Percentiles rank a stretch among this genome's conserved stretches.
phyloP scores from a whole-genome alignment of 2,329 filamentous ascomycete species.

The Coniochaeta sp. region DNA sequence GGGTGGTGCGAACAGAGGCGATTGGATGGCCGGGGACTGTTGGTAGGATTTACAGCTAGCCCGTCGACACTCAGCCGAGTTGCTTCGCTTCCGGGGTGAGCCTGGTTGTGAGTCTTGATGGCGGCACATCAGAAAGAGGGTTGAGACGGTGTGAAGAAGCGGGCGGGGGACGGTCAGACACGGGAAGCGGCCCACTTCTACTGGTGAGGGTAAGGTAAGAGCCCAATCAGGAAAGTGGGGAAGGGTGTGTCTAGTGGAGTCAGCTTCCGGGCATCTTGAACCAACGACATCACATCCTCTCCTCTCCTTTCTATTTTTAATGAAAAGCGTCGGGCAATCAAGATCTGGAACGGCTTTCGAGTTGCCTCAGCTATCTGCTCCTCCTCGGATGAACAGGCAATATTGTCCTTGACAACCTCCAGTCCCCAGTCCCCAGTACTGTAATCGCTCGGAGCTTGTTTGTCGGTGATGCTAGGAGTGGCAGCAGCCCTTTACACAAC shows the following conservation, averaged over 20 bases:
- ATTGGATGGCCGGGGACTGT: not conserved
- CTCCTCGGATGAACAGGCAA: too few relatives aligned
- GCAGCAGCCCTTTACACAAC: not conserved
- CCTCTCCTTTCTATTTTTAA: not conserved
- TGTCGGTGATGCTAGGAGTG: not conserved
- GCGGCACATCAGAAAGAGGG: not conserved
- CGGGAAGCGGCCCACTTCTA: not conserved
- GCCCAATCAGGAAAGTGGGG: not conserved
- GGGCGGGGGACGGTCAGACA: not conserved
- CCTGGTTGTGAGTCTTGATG: not conserved
- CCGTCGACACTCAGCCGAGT: not conserved
- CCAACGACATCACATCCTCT: not conserved
- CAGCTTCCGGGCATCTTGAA: not conserved
- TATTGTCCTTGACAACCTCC: not conserved
- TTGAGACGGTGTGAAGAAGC: constrained; percentile 1
- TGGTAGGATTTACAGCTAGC: not conserved
- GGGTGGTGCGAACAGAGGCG: not conserved
- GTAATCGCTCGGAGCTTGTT: not conserved
- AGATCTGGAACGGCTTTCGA: too few relatives aligned
- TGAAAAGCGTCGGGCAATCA: not conserved
- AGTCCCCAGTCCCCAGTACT: not conserved
- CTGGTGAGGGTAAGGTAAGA: not conserved
- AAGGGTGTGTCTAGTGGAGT: not conserved
- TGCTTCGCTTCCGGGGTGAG: not conserved
- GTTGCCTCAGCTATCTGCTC: too few relatives aligned